Evolutionary conservation across 306 rosid genomes (phyloP), one percentile per base, ranked within the genome.

Genomic region (Pyrus pyrifolia): DNA sequence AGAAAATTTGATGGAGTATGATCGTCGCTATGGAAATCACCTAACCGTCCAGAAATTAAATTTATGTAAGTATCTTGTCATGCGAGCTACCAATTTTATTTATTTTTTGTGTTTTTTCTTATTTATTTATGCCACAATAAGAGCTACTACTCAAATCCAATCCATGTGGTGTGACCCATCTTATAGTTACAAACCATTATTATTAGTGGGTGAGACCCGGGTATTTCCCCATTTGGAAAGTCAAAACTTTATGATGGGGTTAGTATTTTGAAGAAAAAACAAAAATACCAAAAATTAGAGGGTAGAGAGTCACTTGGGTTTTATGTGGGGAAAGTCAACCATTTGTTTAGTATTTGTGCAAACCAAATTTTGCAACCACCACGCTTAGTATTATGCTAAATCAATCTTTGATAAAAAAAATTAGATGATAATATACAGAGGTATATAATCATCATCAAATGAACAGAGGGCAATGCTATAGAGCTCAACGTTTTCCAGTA

Each of bases 121-220:
- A 49, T 49, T 14, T 46, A 49, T 49, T 49, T 14, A 49, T 49
- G 53, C 19, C 53, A 15, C 3, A 49, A 49, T 15, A 5, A 15
- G 53, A 51, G 55, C 55, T 51, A 15, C 9, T 8, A 23, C 1
- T 44, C 57, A 23, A 5, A 10, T 61, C 22, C 15, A 57, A 75
- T 79, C 77, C 86, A 81, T 81, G 85, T 68, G 87, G 81, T 76
- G 85, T 68, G 87, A 81, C 65, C 76, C 79, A 74, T 74, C 57
- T 35, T 44, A 38, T 29, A 33, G 15, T 35, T 35, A 35, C 11
- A 10, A 73, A 10, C 68, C 44, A 18, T 4, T 30, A 18, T 4
- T 30, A 30, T 18, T 30, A 64, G 2, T 62, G 61, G 68, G 70
- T 27, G 30, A 44, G 22, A 74, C 70, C 77, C 31, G 30, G 40